phyloP scores from a whole-genome alignment of 768 basidiomycete species.

The Sporobolomyces pararoseus region DNA sequence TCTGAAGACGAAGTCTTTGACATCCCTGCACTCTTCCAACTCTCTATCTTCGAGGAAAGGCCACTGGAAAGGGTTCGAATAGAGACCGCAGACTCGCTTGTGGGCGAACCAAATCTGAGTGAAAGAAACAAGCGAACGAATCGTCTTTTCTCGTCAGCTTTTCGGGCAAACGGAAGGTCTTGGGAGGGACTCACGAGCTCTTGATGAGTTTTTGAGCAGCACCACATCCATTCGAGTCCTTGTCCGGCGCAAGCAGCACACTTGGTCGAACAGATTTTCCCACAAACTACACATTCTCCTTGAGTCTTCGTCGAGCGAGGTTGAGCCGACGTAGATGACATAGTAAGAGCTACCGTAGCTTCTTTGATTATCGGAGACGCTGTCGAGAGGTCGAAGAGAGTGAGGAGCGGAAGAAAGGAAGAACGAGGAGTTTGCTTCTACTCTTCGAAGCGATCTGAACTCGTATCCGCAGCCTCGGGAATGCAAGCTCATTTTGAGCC shows the following conservation, averaged over 20 bases:
- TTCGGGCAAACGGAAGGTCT: neutral
- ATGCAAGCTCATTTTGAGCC: too few relatives aligned
- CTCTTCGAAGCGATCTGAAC: too few relatives aligned
- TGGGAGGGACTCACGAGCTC: neutral
- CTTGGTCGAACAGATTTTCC: neutral
- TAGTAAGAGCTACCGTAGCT: too few relatives aligned
- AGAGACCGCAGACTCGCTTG: slow-evolving; percentile 6
- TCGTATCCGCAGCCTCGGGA: too few relatives aligned
- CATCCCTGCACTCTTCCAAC: too few relatives aligned
- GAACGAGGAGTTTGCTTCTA: neutral
- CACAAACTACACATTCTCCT: slow-evolving; percentile 7
- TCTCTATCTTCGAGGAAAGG: neutral
- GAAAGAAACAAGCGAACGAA: neutral
- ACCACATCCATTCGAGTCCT: slow-evolving; percentile 1
- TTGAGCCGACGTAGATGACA: too few relatives aligned
- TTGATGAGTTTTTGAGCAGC: neutral
- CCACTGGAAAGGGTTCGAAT: neutral
- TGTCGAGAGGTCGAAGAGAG: neutral
- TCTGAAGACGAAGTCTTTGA: too few relatives aligned
- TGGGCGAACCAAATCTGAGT: neutral
- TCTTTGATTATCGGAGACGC: too few relatives aligned
- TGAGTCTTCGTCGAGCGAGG: too few relatives aligned
- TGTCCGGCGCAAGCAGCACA: neutral
- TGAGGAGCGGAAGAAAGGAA: neutral
- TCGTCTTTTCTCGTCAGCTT: neutral